These are phyloP conservation scores for Auricularia sp. DNA, from an alignment of 768 basidiomycete genomes.

Conservation along the genomic window DNA sequence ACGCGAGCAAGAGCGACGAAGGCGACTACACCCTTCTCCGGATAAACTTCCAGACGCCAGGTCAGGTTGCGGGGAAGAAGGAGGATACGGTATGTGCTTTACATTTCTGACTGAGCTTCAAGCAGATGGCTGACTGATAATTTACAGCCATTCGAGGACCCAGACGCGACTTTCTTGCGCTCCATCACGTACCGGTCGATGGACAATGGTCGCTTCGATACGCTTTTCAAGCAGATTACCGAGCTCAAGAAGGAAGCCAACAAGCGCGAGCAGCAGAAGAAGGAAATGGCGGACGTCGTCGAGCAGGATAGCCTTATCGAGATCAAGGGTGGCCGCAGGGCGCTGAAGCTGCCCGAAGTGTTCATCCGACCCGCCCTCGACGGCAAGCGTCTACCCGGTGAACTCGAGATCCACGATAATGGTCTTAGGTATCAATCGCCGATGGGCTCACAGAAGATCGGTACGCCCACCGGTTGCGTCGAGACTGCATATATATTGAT, in stretches of 20 bases:
- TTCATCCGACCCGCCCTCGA: conserved; percentile 91
- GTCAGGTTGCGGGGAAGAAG: conserved; percentile 94
- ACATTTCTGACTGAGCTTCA: no score
- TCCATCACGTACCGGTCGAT: conserved; percentile 89
- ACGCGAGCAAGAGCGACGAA: conserved; percentile 94
- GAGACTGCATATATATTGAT: conserved; percentile 3
- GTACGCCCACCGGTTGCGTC: conserved; percentile 33
- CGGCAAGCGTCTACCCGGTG: conserved; percentile 91
- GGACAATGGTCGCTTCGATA: conserved; percentile 83
- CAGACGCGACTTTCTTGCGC: conserved; percentile 91
- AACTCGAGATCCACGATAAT: conserved; percentile 96
- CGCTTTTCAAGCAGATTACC: conserved; percentile 83
- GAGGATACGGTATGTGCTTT: conserved; percentile 70
- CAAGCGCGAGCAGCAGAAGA: conserved; percentile 95
- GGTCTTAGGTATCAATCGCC: conserved; percentile 88
- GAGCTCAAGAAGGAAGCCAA: conserved; percentile 85
- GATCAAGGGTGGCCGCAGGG: conserved; percentile 70
- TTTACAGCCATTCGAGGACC: conserved; percentile 84
- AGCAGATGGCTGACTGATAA: no score
- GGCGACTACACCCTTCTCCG: conserved; percentile 89
- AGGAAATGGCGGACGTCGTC: conserved; percentile 95
- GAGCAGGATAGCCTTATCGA: conserved; percentile 89
- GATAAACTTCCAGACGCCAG: conserved; percentile 98
- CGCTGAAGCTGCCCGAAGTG: conserved; percentile 80
- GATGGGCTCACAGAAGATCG: conserved; percentile 82